phyloP scores from a whole-genome alignment of 1,284 basidiomycete genomes.

The Leccinum insolens region DNA sequence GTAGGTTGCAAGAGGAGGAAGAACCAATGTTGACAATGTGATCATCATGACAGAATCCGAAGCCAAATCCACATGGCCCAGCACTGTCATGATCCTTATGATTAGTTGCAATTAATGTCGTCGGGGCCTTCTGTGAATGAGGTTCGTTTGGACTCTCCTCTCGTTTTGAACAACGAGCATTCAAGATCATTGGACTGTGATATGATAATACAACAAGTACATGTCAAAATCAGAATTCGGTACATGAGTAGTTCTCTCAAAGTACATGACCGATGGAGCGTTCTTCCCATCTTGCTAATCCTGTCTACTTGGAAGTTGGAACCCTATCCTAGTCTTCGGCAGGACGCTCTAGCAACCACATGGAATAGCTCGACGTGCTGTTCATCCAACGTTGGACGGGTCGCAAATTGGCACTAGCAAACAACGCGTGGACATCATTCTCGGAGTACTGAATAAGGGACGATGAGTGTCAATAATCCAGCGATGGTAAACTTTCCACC shows the following conservation, averaged over 20 bases:
- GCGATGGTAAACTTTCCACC: slow-evolving; percentile 43
- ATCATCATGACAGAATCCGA: not conserved
- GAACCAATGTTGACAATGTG: not conserved
- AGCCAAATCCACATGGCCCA: no score
- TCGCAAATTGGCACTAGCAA: slow-evolving; percentile 78
- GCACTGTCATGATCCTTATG: not conserved
- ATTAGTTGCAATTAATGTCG: slow-evolving; percentile 53
- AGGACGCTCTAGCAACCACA: slow-evolving; percentile 87
- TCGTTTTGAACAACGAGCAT: not conserved
- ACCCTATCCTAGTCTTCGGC: slow-evolving; percentile 49
- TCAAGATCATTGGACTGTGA: slow-evolving; percentile 52
- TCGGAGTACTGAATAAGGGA: slow-evolving; percentile 73
- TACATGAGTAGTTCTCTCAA: slow-evolving; percentile 79
- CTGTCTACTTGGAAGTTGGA: slow-evolving; percentile 21
- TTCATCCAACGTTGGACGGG: slow-evolving; percentile 89
- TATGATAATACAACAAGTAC: slow-evolving; percentile 83
- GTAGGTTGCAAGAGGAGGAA: not conserved
- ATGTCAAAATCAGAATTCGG: slow-evolving; percentile 71
- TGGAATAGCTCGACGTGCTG: slow-evolving; percentile 70
- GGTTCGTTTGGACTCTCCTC: not conserved
- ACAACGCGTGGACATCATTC: slow-evolving; percentile 72
- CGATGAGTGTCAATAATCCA: slow-evolving; percentile 8
- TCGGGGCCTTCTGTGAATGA: slow-evolving; percentile 80
- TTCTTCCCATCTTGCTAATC: slow-evolving; percentile 90
- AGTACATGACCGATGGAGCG: slow-evolving; percentile 81